These are phyloP conservation scores for Aciculosporium take DNA, from an alignment of 2,329 filamentous ascomycete genomes.

Conservation along the genomic window DNA sequence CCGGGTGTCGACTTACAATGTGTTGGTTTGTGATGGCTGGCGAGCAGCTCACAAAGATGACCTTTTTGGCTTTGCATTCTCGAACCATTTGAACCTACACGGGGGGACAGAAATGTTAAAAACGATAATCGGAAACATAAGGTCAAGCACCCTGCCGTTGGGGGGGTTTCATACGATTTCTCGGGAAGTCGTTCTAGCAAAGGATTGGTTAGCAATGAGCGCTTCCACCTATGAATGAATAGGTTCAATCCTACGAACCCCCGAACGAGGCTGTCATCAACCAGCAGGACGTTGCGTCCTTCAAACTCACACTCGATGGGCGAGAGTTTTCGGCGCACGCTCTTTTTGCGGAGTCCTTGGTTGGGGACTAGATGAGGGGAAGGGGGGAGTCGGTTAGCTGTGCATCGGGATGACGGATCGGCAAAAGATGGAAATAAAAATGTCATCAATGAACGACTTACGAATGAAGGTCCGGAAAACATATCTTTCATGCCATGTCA, in stretches of 20 bases:
- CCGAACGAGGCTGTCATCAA: conserved; percentile 82
- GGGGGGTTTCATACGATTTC: conserved; percentile 11
- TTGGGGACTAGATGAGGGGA: conserved; percentile 6
- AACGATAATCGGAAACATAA: neutral
- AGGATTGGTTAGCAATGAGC: neutral
- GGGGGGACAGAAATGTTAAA: neutral
- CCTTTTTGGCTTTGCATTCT: conserved; percentile 67
- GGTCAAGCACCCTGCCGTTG: neutral
- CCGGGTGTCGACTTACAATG: conserved; percentile 46
- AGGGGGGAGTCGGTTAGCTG: neutral
- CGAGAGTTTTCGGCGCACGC: conserved; percentile 79
- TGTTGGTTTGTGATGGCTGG: conserved; percentile 76
- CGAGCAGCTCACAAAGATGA: conserved; percentile 71
- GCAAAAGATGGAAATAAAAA: too few relatives aligned
- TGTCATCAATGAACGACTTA: neutral
- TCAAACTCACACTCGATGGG: conserved; percentile 77
- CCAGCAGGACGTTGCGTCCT: conserved; percentile 64
- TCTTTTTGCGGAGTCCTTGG: conserved; percentile 49
- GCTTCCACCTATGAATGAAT: neutral
- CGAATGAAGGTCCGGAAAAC: conserved; percentile 9
- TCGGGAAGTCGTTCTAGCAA: conserved; percentile 6
- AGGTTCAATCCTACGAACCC: conserved; percentile 18
- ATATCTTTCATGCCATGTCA: conserved; percentile 1
- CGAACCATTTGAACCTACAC: conserved; percentile 50
- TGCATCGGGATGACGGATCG: neutral